Evolutionary conservation across 345 rosid species (phyloP), one percentile per base, ranked within the genome.

Genomic region (Hibiscus tridactylites): DNA sequence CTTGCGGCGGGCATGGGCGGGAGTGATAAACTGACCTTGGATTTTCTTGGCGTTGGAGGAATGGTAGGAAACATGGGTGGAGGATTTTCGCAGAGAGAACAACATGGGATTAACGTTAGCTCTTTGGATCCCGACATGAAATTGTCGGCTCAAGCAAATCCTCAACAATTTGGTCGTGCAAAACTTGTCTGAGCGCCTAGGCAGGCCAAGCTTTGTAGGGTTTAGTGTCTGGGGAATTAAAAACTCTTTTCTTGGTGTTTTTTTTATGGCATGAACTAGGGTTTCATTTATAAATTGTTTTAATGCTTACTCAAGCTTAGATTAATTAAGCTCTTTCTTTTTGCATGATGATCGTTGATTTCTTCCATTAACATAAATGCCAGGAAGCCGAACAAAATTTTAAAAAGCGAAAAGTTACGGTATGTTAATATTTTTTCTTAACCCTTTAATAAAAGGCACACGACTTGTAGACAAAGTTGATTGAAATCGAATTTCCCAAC

Each of bases 31-130:
- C 72, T 91, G 74, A 91, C 97, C 1, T 77, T 90, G 73, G 97
- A 91, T 74, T 91, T 91, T 80, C 89, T 91, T 17, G 97, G 97
- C 3, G 97, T 91, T 68, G 94, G 96, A 52, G 90, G 88, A 63
- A 80, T 82, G 81, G 79, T 83, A 61, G 83, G 87, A 75, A 85
- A 74, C 63, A 78, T 79, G 5, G 13, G 7, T 28, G 80, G 79
- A 59, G 73, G 83, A 12, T 61, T 70, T 58, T 47, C 70, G 21
- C 76, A 73, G 47, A 53, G 71, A 65, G 65, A 74, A 46, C 79
- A 76, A 49, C 76, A 68, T 44, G 73, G 80, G 12, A 69, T 66
- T 47, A 77, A 50, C 35, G 60, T 77, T 12, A 73, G 80, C 66
- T 57, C 79, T 8, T 63, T 77, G 64, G 79, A 77, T 17, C 61